Evolutionary conservation across 2,329 filamentous ascomycete genomes (phyloP).

Genomic region (Aspergillus terreus): DNA sequence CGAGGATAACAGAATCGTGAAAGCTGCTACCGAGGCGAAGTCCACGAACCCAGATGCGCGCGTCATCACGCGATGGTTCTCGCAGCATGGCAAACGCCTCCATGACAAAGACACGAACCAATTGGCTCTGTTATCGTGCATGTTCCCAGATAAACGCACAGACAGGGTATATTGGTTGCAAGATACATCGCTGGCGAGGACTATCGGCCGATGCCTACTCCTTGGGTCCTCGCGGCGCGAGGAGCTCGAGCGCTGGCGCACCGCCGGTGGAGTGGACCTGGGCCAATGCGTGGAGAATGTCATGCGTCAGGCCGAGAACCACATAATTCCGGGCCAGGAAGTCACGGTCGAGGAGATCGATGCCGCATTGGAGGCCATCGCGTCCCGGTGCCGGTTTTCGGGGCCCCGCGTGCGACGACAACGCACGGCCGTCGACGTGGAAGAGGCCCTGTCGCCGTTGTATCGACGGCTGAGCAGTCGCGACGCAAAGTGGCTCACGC

Average conservation of each 20-base stretch:
- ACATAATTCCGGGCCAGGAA: slow-evolving; percentile 32
- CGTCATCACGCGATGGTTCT: slow-evolving; percentile 66
- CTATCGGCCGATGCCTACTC: slow-evolving; percentile 64
- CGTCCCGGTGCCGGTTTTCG: slow-evolving; percentile 67
- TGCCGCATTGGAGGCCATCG: slow-evolving; percentile 59
- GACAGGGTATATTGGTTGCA: slow-evolving; percentile 76
- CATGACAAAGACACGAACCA: slow-evolving; percentile 55
- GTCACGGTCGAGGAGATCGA: slow-evolving; percentile 74
- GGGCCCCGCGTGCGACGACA: slow-evolving; percentile 55
- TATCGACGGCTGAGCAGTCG: slow-evolving; percentile 59
- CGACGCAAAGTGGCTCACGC: slow-evolving; percentile 84
- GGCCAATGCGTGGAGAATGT: slow-evolving; percentile 67
- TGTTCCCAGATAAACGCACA: slow-evolving; percentile 71
- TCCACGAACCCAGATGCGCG: slow-evolving; percentile 35
- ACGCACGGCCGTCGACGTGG: slow-evolving; percentile 37
- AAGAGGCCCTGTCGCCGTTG: slow-evolving; percentile 51
- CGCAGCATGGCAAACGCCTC: slow-evolving; percentile 56
- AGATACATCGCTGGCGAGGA: slow-evolving; percentile 56
- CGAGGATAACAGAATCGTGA: slow-evolving; percentile 47
- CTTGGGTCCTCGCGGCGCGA: slow-evolving; percentile 60
- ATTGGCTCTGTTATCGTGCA: slow-evolving; percentile 66
- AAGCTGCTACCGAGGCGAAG: slow-evolving; percentile 27
- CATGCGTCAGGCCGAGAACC: slow-evolving; percentile 56
- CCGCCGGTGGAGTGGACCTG: slow-evolving; percentile 62
- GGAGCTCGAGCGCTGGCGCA: slow-evolving; percentile 62